Evolutionary conservation across 2,329 filamentous ascomycete species (phyloP).

Genomic region (Phyllosticta ampelicida): DNA sequence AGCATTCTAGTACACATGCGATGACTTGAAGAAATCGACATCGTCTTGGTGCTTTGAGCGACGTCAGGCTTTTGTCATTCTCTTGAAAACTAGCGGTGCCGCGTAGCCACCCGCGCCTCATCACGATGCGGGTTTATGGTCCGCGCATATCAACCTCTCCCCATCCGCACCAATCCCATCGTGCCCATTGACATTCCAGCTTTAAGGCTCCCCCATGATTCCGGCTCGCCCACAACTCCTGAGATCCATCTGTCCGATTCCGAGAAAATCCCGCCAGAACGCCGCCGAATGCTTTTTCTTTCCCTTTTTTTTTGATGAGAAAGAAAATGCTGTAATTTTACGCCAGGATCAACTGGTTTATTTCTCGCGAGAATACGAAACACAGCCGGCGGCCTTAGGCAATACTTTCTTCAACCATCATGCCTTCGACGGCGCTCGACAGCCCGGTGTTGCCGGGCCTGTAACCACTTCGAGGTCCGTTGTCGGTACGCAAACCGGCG

Average conservation of each 20-base stretch:
- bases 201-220: constrained; percentile 1
- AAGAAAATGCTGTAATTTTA: background rate
- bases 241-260: background rate
- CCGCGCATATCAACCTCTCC: background rate
- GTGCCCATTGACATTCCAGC: background rate
- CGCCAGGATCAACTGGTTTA: background rate
- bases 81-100: background rate
- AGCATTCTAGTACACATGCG: background rate
- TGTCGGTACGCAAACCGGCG: constrained; percentile 60
- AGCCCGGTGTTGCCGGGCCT: constrained; percentile 11
- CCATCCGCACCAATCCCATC: background rate
- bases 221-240: background rate
- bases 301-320: background rate
- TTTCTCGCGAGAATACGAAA: background rate
- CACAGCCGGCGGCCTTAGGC: background rate
- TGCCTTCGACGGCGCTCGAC: constrained; percentile 2
- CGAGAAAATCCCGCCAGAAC: constrained; percentile 7
- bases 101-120: background rate
- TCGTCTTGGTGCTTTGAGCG: background rate
- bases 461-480: constrained; percentile 38
- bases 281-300: constrained; percentile 1
- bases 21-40: background rate
- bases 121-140: background rate
- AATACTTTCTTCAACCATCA: constrained; percentile 6
- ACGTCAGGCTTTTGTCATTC: background rate